Evolutionary conservation across 768 basidiomycete genomes (phyloP), one percentile per base, ranked within the genome.

Genomic region (Pleurotus tuoliensis): DNA sequence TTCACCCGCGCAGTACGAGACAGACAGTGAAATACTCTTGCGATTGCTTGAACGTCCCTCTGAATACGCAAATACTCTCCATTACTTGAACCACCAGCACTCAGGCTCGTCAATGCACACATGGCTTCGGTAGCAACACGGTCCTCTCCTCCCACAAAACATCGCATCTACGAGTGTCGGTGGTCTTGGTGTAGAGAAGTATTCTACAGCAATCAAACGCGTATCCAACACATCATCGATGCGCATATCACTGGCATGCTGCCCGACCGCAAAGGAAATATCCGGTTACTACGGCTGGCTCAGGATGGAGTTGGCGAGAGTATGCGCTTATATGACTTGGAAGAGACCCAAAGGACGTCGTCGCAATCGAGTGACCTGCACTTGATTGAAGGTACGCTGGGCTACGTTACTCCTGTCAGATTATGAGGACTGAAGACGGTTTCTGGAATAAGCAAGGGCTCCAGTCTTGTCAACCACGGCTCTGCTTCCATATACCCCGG

Each of bases 151-250:
- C 16, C 20, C 7, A 50, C 30, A 13, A 27, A 12, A 38, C 20
- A 22, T 25, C 24, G 11, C 13, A 55, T 55, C 7, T 38, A 40
- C 18, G 39, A 56, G 15, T 85, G 83, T 66, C 71, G 69, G 54
- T 84, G 83, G 84, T 71, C 71, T 4, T 81, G 80, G 78, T 86
- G 84, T 52, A 70, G 78, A 2, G 65, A 65, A 8, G 69, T 69
- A 2, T 84, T 78, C 55, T 45, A 63, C 8, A 71, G 62, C 24
- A 66, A 69, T n/a, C 58, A 64, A 2, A 73, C 73, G 13, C 74
- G 84, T 24, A 63, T 69, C 2, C 59, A 69, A 5, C 84, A 86
- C 62, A 75, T 84, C 43, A 63, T 73, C 12, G 63, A 69, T 24
- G 74, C 79, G 9, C 84, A 86, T 63, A 71, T 81, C 43, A 71